Conservation (phyloP, 805 yeast genomes). For the Myxozyma lipomycoides region DNA sequence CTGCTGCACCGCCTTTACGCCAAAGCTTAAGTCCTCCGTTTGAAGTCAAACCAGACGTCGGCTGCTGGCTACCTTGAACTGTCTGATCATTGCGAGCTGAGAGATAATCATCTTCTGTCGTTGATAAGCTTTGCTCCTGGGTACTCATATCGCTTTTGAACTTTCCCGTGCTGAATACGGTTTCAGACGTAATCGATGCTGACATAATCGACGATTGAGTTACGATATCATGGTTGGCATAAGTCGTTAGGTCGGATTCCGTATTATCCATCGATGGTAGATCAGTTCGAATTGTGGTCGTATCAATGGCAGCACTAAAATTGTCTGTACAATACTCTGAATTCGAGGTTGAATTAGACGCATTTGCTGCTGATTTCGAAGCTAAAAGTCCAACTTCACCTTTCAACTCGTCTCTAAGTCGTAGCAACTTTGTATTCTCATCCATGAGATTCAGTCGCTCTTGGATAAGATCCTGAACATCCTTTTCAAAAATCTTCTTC, state of each 20-base stretch:
- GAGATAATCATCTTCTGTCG: too few species aligned
- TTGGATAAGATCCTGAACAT: conserved; percentile 40
- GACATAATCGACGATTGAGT: too few species aligned
- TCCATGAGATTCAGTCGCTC: conserved; percentile 33
- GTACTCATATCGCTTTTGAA: too few species aligned
- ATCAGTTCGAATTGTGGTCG: not conserved
- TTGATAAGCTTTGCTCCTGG: too few species aligned
- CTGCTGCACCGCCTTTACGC: conserved; percentile 40
- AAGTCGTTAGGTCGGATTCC: too few species aligned
- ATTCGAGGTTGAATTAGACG: not conserved
- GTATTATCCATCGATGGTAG: not conserved
- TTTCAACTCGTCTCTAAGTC: too few species aligned
- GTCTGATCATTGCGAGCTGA: not conserved
- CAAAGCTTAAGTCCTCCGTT: conserved; percentile 30
- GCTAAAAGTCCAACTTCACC: too few species aligned
- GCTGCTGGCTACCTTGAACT: conserved; percentile 1
- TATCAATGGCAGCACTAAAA: not conserved
- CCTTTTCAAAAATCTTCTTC: conserved; percentile 47
- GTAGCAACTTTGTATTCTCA: conserved; percentile 31
- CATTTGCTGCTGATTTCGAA: not conserved
- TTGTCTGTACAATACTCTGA: not conserved
- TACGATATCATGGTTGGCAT: too few species aligned
- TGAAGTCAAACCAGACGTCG: not conserved
- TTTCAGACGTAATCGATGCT: too few species aligned
- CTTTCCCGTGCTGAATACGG: too few species aligned